Percentiles rank a stretch among this genome's conserved stretches.
Conservation (phyloP, 169 alveolate genomes). For the Neospora caninum region DNA sequence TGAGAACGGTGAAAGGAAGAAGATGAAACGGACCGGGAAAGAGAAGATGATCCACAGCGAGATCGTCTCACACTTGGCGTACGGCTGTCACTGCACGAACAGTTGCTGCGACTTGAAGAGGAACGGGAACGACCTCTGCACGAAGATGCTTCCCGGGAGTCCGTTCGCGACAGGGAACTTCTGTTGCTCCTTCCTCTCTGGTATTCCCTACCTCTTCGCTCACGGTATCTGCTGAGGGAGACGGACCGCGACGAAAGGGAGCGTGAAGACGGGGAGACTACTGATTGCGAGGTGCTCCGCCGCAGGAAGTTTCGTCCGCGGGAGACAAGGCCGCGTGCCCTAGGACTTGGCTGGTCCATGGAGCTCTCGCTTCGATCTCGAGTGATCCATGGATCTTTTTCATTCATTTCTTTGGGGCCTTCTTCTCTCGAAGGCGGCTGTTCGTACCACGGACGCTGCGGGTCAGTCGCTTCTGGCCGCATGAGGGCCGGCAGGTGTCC, state of each 20-base stretch:
- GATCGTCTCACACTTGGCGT: neutral
- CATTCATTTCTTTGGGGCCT: neutral
- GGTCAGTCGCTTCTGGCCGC: neutral
- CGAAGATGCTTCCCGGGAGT: neutral
- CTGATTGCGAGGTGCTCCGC: neutral
- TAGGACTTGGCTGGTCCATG: neutral
- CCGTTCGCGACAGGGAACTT: neutral
- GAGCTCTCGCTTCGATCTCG: neutral
- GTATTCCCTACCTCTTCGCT: neutral
- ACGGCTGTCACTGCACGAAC: neutral
- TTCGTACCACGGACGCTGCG: slow-evolving; percentile 23
- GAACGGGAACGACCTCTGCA: neutral
- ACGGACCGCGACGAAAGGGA: neutral
- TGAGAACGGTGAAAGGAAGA: neutral
- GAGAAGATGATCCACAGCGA: neutral
- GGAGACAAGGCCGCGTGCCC: neutral
- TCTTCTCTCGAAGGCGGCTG: neutral
- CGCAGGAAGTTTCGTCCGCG: neutral
- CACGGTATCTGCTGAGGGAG: neutral
- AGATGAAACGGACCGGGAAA: neutral
- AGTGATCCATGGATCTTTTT: neutral
- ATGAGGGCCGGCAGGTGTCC: slow-evolving; percentile 1
- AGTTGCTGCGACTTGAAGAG: neutral
- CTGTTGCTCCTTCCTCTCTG: neutral
- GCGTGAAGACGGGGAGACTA: neutral